Conservation (phyloP, 1,284 basidiomycete genomes). For the Sanghuangporus baumii region DNA sequence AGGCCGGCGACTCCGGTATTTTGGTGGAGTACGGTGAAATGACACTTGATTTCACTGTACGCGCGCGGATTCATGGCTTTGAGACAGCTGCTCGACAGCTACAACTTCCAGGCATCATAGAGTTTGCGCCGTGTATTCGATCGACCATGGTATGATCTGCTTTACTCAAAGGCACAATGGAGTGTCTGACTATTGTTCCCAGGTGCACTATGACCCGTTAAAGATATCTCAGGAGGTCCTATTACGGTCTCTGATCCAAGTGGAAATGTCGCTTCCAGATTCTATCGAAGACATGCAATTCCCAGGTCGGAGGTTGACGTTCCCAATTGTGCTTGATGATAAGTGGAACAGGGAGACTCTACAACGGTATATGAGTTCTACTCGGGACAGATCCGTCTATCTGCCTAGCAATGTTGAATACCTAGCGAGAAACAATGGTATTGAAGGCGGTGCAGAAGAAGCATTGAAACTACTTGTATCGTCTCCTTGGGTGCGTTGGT, state of each 20-base stretch:
- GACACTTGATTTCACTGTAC: constrained; percentile 42
- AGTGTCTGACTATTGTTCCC: constrained; percentile 6
- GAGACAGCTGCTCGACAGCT: constrained; percentile 36
- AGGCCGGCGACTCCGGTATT: constrained; percentile 54
- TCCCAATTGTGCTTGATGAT: constrained; percentile 64
- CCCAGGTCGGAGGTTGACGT: constrained; percentile 45
- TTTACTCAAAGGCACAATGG: background rate
- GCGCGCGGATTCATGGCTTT: constrained; percentile 52
- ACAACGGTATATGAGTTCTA: constrained; percentile 49
- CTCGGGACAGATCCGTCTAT: constrained; percentile 55
- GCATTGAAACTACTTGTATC: constrained; percentile 40
- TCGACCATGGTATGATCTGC: constrained; percentile 45
- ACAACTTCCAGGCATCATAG: constrained; percentile 34
- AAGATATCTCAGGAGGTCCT: constrained; percentile 36
- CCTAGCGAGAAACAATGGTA: constrained; percentile 58
- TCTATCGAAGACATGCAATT: constrained; percentile 40
- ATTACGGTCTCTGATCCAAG: constrained; percentile 33
- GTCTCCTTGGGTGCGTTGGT: constrained; percentile 38
- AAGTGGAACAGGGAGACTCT: constrained; percentile 52
- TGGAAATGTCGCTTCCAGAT: constrained; percentile 35
- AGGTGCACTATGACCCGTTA: constrained; percentile 48
- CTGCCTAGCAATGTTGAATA: constrained; percentile 67
- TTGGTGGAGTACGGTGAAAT: constrained; percentile 54
- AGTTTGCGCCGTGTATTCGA: constrained; percentile 51
- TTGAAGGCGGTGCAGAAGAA: constrained; percentile 41